Base-by-base conservation (phyloP, 2,329 filamentous ascomycete genomes). In the Graphilbum sp. region DNA sequence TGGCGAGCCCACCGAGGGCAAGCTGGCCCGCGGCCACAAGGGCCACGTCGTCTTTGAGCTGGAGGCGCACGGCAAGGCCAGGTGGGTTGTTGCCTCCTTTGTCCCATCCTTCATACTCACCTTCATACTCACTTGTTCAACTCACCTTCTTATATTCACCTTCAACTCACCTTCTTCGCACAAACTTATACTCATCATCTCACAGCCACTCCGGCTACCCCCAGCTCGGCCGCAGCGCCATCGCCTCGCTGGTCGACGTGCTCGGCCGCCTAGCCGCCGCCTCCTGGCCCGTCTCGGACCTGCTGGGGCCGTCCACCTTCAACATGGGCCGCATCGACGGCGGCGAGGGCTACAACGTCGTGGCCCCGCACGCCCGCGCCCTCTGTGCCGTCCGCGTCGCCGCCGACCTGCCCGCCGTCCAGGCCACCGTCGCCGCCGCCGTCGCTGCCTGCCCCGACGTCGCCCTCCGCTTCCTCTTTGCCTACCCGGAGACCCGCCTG, bases 1-100 rank as follows among this genome's bases (percentile, higher is more conserved):
- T 36, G 34, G 34, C n/a, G 34, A 36, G 17, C 34, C 34, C 6
- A 36, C 34, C 9, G 34, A 36, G n/a, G 24, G 24, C 24, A 30
- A 29, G 17, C 34, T 36, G 6, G 34, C n/a, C 4, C 16, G 12
- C 12, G 34, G 34, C 4, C 34, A 36, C 34, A 36, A 36, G 24
- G 34, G 34, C 15, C 34, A 29, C 12, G 4, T 29, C n/a, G 17
- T 36, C n/a, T 25, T 25, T 18, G 24, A 25, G 5, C 23, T 36
- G 15, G 18, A n/a, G 15, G 34, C 24, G 6, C 16, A 10, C n/a
- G 34, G 34, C 2, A 17, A 19, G 24, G 24, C 34, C n/a, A 19
- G 31, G 31, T 32, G n/a, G 12, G 31, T 32, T 10, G 6, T 6
- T 31, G 29, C 15, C 23, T n/a, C n/a, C n/a, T n/a, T n/a, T n/a